A percentile compares a stretch with the other conserved stretches of the same genome.
phyloP scores from a whole-genome alignment of 2,329 filamentous ascomycete species.

The Fusarium penzigii region DNA sequence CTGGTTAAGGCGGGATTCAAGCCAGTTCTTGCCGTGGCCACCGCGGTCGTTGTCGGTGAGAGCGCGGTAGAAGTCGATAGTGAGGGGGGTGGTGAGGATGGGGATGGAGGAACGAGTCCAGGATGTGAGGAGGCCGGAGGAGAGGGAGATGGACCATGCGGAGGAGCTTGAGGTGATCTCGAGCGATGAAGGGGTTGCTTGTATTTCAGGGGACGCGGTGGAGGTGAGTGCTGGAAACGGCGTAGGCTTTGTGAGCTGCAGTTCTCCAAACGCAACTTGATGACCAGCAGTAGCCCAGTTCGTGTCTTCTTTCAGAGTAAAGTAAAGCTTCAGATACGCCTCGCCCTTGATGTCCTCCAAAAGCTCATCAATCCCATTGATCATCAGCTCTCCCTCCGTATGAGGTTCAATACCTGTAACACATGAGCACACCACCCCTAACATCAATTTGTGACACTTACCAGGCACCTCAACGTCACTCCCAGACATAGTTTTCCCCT shows the following conservation, averaged over 20 bases:
- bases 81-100: slow-evolving; percentile 45
- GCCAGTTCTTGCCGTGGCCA: slow-evolving; percentile 60
- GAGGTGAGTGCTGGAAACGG: slow-evolving; percentile 26
- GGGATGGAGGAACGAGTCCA: slow-evolving; percentile 41
- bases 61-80: slow-evolving; percentile 63
- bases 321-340: slow-evolving; percentile 50
- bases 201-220: slow-evolving; percentile 6
- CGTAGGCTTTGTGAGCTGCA: slow-evolving; percentile 40
- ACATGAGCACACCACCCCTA: neutral
- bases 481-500: slow-evolving; percentile 36
- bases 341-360: slow-evolving; percentile 34
- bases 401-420: slow-evolving; percentile 45
- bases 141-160: slow-evolving; percentile 47
- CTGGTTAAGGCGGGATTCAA: slow-evolving; percentile 46
- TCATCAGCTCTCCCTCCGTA: slow-evolving; percentile 35
- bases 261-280: slow-evolving; percentile 52
- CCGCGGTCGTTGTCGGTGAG: slow-evolving; percentile 66
- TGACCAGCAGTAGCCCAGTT: slow-evolving; percentile 55
- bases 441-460: neutral
- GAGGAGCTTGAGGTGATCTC: slow-evolving; percentile 30
- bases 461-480: slow-evolving; percentile 42
- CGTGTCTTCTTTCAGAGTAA: slow-evolving; percentile 44
- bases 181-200: slow-evolving; percentile 24
- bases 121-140: slow-evolving; percentile 43
- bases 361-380: slow-evolving; percentile 33